Conservation (phyloP, 1,284 basidiomycete species). For the Tylopilus sp. region DNA sequence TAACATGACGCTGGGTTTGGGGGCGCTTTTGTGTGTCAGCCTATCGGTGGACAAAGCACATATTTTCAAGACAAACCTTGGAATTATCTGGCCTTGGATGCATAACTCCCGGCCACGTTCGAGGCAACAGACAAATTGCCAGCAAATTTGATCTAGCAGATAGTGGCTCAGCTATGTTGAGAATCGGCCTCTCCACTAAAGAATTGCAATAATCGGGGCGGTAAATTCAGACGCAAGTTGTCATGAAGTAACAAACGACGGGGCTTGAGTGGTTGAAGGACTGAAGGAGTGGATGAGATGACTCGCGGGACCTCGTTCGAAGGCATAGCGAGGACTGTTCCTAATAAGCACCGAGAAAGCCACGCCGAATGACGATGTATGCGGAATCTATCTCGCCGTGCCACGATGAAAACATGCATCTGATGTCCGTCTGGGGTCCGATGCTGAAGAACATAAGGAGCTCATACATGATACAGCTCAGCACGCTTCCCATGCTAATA, state of each 20-base stretch:
- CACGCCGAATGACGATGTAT: neutral
- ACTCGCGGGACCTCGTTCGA: neutral
- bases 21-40: neutral
- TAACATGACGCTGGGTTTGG: conserved; percentile 13
- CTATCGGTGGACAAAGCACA: neutral
- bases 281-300: neutral
- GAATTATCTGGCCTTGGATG: neutral
- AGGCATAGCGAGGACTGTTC: neutral
- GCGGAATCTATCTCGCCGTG: conserved; percentile 1
- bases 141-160: neutral
- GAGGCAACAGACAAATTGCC: neutral
- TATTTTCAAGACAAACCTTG: conserved; percentile 14
- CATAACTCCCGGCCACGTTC: conserved; percentile 1
- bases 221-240: neutral
- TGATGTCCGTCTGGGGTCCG: neutral
- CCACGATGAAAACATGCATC: conserved; percentile 13
- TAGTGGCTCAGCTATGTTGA: neutral
- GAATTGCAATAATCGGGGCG: neutral
- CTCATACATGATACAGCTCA: conserved; percentile 1
- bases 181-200: neutral
- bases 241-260: neutral
- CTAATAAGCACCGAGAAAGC: conserved; percentile 8
- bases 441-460: neutral
- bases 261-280: neutral
- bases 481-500: neutral